Evolutionary conservation across 179 eudicot genomes (phyloP).

Genomic region (Pouteria campechiana): DNA sequence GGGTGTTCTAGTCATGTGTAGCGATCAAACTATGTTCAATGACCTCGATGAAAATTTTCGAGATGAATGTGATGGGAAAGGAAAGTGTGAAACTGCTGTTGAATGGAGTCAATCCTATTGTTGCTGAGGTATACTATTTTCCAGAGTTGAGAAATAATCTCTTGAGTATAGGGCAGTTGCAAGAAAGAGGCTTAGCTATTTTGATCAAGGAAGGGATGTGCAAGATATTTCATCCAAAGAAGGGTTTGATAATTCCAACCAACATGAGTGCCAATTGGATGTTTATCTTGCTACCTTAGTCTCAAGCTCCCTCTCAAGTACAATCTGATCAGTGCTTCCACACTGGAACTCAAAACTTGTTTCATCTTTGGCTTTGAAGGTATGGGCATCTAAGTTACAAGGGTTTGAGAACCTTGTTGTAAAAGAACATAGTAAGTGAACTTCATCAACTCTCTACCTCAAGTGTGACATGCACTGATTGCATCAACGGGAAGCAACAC

Average conservation of each 20-base stretch:
- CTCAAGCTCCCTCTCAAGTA: not conserved
- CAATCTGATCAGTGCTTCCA: not conserved
- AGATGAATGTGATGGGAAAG: not conserved
- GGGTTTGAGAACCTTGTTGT: conserved; percentile 3
- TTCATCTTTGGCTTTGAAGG: conserved; percentile 9
- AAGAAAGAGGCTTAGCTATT: not conserved
- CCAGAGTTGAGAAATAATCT: conserved; percentile 6
- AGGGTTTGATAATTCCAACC: conserved; percentile 1
- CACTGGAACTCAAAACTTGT: not conserved
- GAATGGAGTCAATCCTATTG: not conserved
- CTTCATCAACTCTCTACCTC: not conserved
- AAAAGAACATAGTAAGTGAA: not conserved
- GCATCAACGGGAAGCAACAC: conserved; percentile 3
- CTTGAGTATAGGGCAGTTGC: conserved; percentile 9
- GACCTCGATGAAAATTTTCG: not conserved
- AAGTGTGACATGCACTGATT: not conserved
- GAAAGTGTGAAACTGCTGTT: not conserved
- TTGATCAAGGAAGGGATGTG: not conserved
- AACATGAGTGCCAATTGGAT: not conserved
- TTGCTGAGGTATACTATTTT: conserved; percentile 4
- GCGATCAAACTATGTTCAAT: not conserved
- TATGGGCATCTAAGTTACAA: conserved; percentile 11
- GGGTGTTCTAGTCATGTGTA: conserved; percentile 7
- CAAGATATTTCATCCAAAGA: conserved; percentile 2
- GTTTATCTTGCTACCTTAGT: not conserved